Conservation (phyloP, 176 grass and related monocot genomes). For the Carex kokanica region DNA sequence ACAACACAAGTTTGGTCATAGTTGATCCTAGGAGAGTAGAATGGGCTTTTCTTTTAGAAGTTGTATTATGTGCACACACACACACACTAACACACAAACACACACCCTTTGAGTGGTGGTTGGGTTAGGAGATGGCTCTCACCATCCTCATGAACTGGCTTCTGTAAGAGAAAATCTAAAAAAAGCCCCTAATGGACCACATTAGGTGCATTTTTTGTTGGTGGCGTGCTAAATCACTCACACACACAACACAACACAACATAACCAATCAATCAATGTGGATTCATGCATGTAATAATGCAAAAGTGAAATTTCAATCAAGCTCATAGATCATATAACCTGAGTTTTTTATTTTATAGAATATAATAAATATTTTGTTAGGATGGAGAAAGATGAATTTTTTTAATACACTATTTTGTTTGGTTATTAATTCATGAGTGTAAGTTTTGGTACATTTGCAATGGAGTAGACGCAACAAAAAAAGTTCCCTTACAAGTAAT, state of each 20-base stretch:
- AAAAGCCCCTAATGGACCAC: constrained; percentile 17
- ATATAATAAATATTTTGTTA: too few relatives aligned
- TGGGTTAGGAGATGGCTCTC: constrained; percentile 35
- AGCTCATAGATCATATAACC: not conserved
- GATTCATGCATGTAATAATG: not conserved
- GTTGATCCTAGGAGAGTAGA: not conserved
- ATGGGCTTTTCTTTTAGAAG: constrained; percentile 10
- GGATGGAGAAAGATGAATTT: too few relatives aligned
- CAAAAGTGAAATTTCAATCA: not conserved
- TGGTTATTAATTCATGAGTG: not conserved
- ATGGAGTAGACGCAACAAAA: constrained; percentile 16
- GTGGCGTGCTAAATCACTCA: constrained; percentile 20
- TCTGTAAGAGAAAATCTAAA: constrained; percentile 27
- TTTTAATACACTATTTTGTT: too few relatives aligned
- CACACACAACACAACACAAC: constrained; percentile 14
- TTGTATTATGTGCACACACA: not conserved
- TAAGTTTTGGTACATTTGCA: not conserved
- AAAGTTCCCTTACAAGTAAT: not conserved
- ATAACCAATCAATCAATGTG: constrained; percentile 2
- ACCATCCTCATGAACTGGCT: constrained; percentile 33
- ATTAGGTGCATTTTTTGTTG: constrained; percentile 27
- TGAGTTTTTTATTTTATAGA: too few relatives aligned
- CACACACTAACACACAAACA: not conserved
- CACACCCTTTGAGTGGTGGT: constrained; percentile 36
- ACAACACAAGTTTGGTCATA: not conserved